Evolutionary conservation across 2,329 filamentous ascomycete genomes (phyloP), one percentile per base, ranked within the genome.

Genomic region (Aureobasidium vineae): DNA sequence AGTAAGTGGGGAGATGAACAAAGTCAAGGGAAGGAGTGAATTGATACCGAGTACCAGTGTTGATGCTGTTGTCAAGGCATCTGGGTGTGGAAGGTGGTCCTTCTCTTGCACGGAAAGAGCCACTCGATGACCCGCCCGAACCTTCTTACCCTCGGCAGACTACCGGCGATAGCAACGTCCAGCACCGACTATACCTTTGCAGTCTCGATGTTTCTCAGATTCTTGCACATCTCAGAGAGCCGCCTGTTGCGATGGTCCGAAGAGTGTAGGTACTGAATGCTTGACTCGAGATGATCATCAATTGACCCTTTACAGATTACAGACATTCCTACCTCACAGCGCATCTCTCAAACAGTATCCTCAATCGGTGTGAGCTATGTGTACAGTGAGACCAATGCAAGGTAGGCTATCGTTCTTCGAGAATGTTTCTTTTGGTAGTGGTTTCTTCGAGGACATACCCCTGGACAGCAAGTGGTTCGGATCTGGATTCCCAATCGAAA

Each of bases 21-120:
- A 40, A 49, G 31, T 40, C 45, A 52, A 63, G n/a, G 59, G 59
- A 63, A 63, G 59, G 59, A 63, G 59, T 63, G 59, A 21, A 36
- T 19, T 52, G 59, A 41, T 21, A 15, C 59, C 15, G 33, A 23
- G 33, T 26, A 59, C 21, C 54, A 59, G 45, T 28, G 33, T 38
- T 50, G 59, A 45, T 31, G 41, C 45, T 63, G 59, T 33, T 49
- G 45, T 40, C 23, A 26, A 38, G 54, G 26, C 28, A 21, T 23
- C 11, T n/a, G 23, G 21, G 26, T 50, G 31, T 28, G 45, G 59
- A 50, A 63, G 36, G 59, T 50, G 45, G 45, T 10, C 15, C n/a
- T 63, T 40, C 26, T 52, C 49, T 28, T 33, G 33, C 45, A 41
- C 59, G 59, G 59, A 50, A 63, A 41, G 59, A 63, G 33, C 59